Percentiles rank a stretch among this genome's conserved stretches.
These are phyloP conservation scores for Hyaloscypha variabilis DNA, from an alignment of 495 filamentous ascomycete genomes.

Conservation along the genomic window DNA sequence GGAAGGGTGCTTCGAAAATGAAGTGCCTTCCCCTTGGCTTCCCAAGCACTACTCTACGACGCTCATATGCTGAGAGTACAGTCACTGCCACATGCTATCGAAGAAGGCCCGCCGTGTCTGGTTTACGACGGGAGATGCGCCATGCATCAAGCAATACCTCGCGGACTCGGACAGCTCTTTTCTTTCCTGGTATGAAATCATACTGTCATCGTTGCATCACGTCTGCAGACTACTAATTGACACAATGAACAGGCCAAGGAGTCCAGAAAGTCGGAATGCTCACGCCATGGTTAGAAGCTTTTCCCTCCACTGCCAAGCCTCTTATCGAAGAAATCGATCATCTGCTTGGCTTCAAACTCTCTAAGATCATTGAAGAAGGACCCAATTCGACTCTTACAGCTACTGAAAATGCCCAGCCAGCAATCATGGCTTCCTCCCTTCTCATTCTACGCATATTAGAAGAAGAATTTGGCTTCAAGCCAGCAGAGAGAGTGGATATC, in stretches of 20 bases:
- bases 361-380: constrained; percentile 77
- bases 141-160: constrained; percentile 27
- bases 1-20: constrained; percentile 1
- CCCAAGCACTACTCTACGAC: constrained; percentile 4
- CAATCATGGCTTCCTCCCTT: constrained; percentile 92
- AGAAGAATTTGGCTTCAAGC: constrained; percentile 77
- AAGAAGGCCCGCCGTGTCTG: not conserved
- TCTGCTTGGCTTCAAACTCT: constrained; percentile 68
- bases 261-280: constrained; percentile 95
- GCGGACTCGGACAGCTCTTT: constrained; percentile 72
- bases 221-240: constrained; percentile 1
- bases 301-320: constrained; percentile 70
- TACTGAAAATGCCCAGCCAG: constrained; percentile 89
- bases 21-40: not conserved
- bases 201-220: not conserved
- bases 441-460: constrained; percentile 90
- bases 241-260: constrained; percentile 74
- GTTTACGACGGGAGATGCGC: constrained; percentile 14
- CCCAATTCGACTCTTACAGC: constrained; percentile 73
- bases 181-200: constrained; percentile 72
- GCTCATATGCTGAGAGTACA: constrained; percentile 5
- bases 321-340: constrained; percentile 85
- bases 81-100: constrained; percentile 2
- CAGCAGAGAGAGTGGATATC: constrained; percentile 69
- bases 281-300: constrained; percentile 78